Percentiles rank a stretch among this genome's conserved stretches.
These are phyloP conservation scores for Chlorella sp. DNA, from an alignment of 139 green algal species.

Conservation along the genomic window DNA sequence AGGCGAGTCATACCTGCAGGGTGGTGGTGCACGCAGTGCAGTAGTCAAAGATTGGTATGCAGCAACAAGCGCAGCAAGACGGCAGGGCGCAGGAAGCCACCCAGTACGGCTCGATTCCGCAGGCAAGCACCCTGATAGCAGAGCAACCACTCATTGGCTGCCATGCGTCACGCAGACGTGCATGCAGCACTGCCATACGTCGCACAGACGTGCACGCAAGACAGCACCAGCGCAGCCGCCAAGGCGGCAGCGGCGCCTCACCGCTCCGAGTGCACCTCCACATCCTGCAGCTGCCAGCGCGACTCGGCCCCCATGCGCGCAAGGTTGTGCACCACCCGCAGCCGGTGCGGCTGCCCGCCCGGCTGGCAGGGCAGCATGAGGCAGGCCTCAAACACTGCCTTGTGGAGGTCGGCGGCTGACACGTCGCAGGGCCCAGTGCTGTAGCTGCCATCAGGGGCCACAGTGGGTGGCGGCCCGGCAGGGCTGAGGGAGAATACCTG, in stretches of 20 bases:
- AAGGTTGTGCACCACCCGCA: constrained; percentile 58
- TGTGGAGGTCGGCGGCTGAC: background rate
- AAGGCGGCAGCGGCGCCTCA: constrained; percentile 5
- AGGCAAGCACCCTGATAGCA: no score
- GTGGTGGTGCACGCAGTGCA: background rate
- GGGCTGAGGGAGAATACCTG: constrained; percentile 7
- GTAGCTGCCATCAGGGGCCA: constrained; percentile 40
- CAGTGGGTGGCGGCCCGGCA: background rate
- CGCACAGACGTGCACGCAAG: background rate
- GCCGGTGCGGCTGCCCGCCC: background rate
- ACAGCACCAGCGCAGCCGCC: background rate
- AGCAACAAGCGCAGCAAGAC: no score
- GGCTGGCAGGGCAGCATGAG: constrained; percentile 5
- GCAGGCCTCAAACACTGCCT: constrained; percentile 17
- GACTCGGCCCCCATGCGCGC: constrained; percentile 31
- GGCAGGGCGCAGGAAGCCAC: no score
- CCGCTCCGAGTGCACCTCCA: constrained; percentile 59
- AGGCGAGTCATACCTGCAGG: constrained; percentile 45
- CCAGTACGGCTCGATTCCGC: no score
- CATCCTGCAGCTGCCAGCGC: constrained; percentile 34
- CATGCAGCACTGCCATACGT: background rate
- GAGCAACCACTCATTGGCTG: no score
- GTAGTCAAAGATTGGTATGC: background rate
- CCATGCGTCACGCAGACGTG: background rate
- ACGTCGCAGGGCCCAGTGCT: constrained; percentile 26